A percentile compares a stretch with the other conserved stretches of the same genome.
These are phyloP conservation scores for Senecio squalidus DNA, from an alignment of 140 eudicot genomes.

Conservation along the genomic window DNA sequence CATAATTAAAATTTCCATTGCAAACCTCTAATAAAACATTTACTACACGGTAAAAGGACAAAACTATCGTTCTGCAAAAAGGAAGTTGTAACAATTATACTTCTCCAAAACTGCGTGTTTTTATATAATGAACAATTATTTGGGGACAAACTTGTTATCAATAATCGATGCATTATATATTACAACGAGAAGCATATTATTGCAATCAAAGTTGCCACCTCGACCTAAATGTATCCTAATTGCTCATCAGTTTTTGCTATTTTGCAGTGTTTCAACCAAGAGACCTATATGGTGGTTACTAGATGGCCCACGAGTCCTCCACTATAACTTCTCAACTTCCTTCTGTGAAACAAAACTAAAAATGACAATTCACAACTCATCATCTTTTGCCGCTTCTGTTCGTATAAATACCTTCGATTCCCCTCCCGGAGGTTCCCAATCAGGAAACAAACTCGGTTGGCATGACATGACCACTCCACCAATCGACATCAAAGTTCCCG, in stretches of 20 bases:
- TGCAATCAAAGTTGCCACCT: too few relatives aligned
- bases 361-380: constrained; percentile 67
- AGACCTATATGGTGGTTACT: constrained; percentile 86
- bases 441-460: constrained; percentile 77
- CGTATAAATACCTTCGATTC: constrained; percentile 48
- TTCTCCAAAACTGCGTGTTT: too few relatives aligned
- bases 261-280: constrained; percentile 49
- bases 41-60: too few relatives aligned
- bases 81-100: too few relatives aligned
- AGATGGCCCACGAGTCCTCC: constrained; percentile 63
- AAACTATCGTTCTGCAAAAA: too few relatives aligned
- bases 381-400: constrained; percentile 39
- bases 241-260: not conserved
- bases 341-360: constrained; percentile 66
- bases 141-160: too few relatives aligned
- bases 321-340: constrained; percentile 41
- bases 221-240: not conserved
- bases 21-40: too few relatives aligned
- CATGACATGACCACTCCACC: constrained; percentile 45
- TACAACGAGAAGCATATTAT: too few relatives aligned
- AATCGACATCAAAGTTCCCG: constrained; percentile 37
- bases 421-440: constrained; percentile 24
- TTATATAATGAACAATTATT: too few relatives aligned
- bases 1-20: too few relatives aligned
- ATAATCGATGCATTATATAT: too few relatives aligned